Evolutionary conservation across 495 filamentous ascomycete genomes (phyloP).

Genomic region (Monascus purpureus): DNA sequence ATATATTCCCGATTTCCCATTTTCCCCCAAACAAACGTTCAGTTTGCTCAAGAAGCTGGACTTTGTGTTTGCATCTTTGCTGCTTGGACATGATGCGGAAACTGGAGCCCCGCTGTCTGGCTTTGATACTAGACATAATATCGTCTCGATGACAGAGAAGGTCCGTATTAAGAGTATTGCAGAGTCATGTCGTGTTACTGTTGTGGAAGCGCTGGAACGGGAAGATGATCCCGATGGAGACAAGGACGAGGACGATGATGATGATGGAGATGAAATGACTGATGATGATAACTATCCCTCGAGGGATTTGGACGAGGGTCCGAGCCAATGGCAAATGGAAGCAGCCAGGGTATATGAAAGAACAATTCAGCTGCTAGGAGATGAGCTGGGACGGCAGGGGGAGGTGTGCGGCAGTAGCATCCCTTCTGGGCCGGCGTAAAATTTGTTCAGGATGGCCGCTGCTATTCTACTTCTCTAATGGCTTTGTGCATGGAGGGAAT

Average conservation of each 20-base stretch:
- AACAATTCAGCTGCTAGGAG: conserved; percentile 58
- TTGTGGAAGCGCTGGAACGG: conserved; percentile 36
- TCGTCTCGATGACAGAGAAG: conserved; percentile 55
- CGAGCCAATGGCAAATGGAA: conserved; percentile 45
- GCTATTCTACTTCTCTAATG: no score
- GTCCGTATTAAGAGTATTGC: conserved; percentile 68
- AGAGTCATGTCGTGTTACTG: conserved; percentile 49
- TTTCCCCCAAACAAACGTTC: conserved; percentile 51
- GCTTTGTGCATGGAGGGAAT: no score
- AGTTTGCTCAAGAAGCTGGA: conserved; percentile 62
- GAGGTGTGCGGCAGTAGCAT: conserved; percentile 8
- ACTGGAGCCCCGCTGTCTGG: conserved; percentile 53
- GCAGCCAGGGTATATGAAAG: conserved; percentile 64
- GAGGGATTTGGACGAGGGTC: conserved; percentile 7
- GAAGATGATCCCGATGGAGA: conserved; percentile 14
- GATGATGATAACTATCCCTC: conserved; percentile 15
- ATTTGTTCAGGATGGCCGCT: no score
- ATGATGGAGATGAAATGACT: conserved; percentile 12
- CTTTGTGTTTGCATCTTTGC: conserved; percentile 55
- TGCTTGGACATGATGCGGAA: conserved; percentile 51
- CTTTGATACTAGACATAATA: conserved; percentile 34
- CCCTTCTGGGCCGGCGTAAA: neutral
- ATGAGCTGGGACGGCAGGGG: conserved; percentile 32
- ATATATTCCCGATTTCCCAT: conserved; percentile 52
- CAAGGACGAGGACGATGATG: conserved; percentile 22